Conservation (phyloP, 352 stramenopile species). For the Synura sp. region DNA sequence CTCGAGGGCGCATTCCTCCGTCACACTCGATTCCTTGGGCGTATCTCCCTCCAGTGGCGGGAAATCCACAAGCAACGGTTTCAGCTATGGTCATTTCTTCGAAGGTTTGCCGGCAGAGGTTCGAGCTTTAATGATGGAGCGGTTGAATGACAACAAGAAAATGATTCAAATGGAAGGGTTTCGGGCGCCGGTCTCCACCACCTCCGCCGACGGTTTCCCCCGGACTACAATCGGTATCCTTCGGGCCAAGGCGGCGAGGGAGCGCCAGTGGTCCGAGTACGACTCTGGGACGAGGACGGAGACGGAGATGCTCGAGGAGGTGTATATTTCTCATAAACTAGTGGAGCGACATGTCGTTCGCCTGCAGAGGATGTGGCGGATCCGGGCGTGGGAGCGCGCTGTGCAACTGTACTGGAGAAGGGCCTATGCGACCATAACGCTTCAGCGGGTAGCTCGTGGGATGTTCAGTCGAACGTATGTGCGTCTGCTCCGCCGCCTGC, state of each 20-base stretch:
- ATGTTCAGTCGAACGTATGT: not conserved
- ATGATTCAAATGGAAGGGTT: conserved; percentile 22
- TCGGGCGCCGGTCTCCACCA: not conserved
- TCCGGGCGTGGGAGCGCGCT: not conserved
- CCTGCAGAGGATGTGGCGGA: not conserved
- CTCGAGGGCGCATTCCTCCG: too few species aligned
- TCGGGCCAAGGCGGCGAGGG: not conserved
- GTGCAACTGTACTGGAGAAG: not conserved
- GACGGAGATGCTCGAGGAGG: conserved; percentile 5
- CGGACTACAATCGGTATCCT: not conserved
- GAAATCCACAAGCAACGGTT: too few species aligned
- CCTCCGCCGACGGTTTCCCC: not conserved
- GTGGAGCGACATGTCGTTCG: not conserved
- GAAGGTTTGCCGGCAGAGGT: not conserved
- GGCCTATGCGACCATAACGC: not conserved
- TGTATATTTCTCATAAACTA: not conserved
- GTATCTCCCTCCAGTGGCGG: too few species aligned
- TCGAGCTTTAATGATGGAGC: not conserved
- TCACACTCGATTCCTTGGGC: too few species aligned
- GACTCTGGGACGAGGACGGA: not conserved
- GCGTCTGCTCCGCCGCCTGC: not conserved
- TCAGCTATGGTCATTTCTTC: conserved; percentile 22
- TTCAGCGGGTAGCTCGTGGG: conserved; percentile 6
- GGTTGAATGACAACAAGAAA: not conserved
- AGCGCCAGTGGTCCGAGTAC: not conserved